Conservation (phyloP, 2,329 filamentous ascomycete genomes). For the Penicillium sp. region DNA sequence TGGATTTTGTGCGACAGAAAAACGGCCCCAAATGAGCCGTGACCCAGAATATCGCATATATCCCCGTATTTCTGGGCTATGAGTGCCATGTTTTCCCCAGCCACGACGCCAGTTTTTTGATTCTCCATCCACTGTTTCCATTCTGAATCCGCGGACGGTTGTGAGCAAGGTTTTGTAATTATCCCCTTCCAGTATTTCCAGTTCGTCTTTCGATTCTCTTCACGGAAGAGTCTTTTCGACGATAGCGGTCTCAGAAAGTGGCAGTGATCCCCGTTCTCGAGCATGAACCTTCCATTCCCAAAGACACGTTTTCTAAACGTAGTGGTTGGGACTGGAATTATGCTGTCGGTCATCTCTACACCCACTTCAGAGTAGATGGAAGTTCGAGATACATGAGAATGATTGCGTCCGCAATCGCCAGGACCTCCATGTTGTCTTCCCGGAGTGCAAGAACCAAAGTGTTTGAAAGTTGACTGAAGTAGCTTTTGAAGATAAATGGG, state of each 20-base stretch:
- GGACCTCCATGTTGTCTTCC: too few relatives aligned
- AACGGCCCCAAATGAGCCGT: conserved; percentile 86
- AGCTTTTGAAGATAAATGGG: too few relatives aligned
- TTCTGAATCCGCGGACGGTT: neutral
- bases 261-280: conserved; percentile 6
- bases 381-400: neutral
- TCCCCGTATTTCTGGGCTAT: conserved; percentile 4
- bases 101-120: neutral
- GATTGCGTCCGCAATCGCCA: too few relatives aligned
- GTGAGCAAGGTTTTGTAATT: neutral
- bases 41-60: conserved; percentile 59
- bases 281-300: neutral
- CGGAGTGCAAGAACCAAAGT: too few relatives aligned
- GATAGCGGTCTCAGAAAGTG: conserved; percentile 5
- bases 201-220: neutral
- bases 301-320: neutral
- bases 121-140: neutral
- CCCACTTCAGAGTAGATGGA: neutral
- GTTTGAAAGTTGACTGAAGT: too few relatives aligned
- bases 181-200: neutral
- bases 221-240: neutral
- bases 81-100: neutral
- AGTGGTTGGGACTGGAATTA: neutral
- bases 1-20: conserved; percentile 76
- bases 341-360: neutral